phyloP scores from a whole-genome alignment of 345 rosid genomes.

The Salix udensis region DNA sequence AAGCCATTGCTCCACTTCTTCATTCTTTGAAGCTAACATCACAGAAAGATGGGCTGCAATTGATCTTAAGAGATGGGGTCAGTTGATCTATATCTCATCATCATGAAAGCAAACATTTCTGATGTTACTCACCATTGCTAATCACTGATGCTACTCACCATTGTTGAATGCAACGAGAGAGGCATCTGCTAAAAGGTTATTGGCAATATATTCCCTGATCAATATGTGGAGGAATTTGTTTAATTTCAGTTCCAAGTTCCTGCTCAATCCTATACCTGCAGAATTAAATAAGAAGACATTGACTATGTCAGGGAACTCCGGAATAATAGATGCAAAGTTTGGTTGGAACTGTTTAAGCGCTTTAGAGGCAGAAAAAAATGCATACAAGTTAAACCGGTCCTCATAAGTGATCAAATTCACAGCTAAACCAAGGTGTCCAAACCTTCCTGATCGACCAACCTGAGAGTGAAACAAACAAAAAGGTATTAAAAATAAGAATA shows the following conservation, averaged over 20 bases:
- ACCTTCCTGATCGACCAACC: conserved; percentile 99
- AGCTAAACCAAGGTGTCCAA: conserved; percentile 99
- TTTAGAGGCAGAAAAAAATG: conserved; percentile 1
- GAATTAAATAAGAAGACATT: background rate
- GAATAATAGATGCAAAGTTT: background rate
- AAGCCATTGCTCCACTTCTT: background rate
- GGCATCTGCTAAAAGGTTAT: conserved; percentile 36
- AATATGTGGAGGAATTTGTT: conserved; percentile 93
- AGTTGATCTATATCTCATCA: too few relatives aligned
- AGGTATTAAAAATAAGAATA: background rate
- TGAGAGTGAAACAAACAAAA: conserved; percentile 19
- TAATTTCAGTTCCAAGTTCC: conserved; percentile 98
- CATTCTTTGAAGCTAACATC: background rate
- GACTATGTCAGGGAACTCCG: background rate
- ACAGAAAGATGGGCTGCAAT: background rate
- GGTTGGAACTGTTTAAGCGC: background rate
- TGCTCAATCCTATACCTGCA: conserved; percentile 99
- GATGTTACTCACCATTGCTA: conserved; percentile 44
- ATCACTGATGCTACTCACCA: conserved; percentile 21
- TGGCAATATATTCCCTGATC: conserved; percentile 93
- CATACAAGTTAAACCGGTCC: conserved; percentile 97
- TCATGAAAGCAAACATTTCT: background rate
- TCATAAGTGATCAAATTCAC: conserved; percentile 98
- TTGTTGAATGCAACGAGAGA: conserved; percentile 12
- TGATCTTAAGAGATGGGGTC: too few relatives aligned